phyloP scores from a whole-genome alignment of 2,329 filamentous ascomycete genomes.

The Claviceps humidiphila region DNA sequence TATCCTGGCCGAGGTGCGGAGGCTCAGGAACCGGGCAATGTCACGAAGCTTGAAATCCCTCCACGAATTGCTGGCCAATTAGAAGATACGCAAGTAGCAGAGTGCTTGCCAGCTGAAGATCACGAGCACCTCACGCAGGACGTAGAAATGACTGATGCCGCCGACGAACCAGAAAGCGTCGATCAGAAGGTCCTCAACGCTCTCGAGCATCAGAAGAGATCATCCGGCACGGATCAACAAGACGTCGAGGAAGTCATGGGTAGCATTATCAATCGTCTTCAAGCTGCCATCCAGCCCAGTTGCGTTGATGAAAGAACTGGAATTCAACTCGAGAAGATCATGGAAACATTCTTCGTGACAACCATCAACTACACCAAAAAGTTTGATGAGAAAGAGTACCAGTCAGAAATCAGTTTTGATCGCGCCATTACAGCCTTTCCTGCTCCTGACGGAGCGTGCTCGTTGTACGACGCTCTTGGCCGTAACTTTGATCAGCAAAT shows the following conservation, averaged over 20 bases:
- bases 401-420: slow-evolving; percentile 41
- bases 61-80: not conserved
- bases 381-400: slow-evolving; percentile 27
- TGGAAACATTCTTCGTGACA: slow-evolving; percentile 53
- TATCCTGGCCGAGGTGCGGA: slow-evolving; percentile 8
- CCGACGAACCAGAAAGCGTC: slow-evolving; percentile 22
- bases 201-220: slow-evolving; percentile 31
- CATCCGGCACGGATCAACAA: slow-evolving; percentile 58
- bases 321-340: slow-evolving; percentile 71
- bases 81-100: not conserved
- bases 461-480: slow-evolving; percentile 75
- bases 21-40: not conserved
- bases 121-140: slow-evolving; percentile 8
- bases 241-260: slow-evolving; percentile 95
- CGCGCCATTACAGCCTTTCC: slow-evolving; percentile 49
- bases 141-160: slow-evolving; percentile 18
- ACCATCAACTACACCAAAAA: slow-evolving; percentile 47
- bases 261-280: slow-evolving; percentile 80
- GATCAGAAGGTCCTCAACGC: slow-evolving; percentile 33
- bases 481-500: slow-evolving; percentile 72
- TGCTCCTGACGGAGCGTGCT: slow-evolving; percentile 33
- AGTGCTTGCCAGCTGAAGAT: not conserved
- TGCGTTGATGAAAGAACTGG: slow-evolving; percentile 47
- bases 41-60: not conserved
- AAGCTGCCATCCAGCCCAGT: slow-evolving; percentile 70